A percentile compares a stretch with the other conserved stretches of the same genome.
Evolutionary conservation across 129 eudicot species (phyloP).

Genomic region (Lactuca saligna): DNA sequence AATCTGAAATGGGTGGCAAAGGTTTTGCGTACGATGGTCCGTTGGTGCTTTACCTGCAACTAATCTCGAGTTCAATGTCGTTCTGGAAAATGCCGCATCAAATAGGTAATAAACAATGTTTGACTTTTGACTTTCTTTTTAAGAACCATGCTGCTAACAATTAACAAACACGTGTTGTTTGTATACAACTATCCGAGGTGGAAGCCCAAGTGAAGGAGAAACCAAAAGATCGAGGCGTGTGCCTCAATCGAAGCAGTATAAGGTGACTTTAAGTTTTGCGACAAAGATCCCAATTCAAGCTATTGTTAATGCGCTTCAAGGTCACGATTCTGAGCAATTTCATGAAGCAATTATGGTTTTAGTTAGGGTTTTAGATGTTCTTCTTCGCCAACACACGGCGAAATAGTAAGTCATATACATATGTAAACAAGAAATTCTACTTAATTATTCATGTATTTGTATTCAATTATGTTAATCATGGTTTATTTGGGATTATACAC

Average conservation of each 20-base stretch:
- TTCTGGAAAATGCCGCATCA: slow-evolving; percentile 44
- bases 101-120: slow-evolving; percentile 23
- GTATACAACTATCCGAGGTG: slow-evolving; percentile 25
- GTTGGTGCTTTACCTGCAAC: slow-evolving; percentile 43
- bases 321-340: slow-evolving; percentile 50
- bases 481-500: no score
- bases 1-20: slow-evolving; percentile 36
- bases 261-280: slow-evolving; percentile 70
- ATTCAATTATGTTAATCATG: neutral
- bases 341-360: no score
- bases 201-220: slow-evolving; percentile 34
- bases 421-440: neutral
- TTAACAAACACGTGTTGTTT: neutral
- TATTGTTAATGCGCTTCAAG: slow-evolving; percentile 30
- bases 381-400: slow-evolving; percentile 85
- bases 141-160: neutral
- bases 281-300: slow-evolving; percentile 83
- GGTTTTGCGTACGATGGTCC: slow-evolving; percentile 51
- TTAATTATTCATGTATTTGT: neutral
- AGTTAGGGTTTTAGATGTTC: slow-evolving; percentile 67
- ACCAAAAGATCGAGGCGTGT: slow-evolving; percentile 40
- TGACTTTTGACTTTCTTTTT: neutral
- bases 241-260: slow-evolving; percentile 46
- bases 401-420: slow-evolving; percentile 52
- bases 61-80: slow-evolving; percentile 45